Conservation (phyloP, 2,329 filamentous ascomycete genomes). For the Talaromyces piceae region DNA sequence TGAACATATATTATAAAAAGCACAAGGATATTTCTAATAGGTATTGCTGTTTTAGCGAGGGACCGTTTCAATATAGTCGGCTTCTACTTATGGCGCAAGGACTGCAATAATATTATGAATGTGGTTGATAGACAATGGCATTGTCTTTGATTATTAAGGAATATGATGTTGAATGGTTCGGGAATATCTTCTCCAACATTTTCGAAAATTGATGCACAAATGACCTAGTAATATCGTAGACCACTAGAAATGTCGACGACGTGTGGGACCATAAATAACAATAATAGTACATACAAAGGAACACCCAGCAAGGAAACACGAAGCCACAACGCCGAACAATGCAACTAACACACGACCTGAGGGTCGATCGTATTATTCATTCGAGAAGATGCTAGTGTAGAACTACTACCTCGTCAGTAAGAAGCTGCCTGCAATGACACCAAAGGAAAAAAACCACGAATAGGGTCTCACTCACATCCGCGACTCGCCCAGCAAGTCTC, state of each 20-base stretch:
- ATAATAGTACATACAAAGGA: background rate
- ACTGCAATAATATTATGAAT: background rate
- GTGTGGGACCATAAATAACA: background rate
- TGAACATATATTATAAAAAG: background rate
- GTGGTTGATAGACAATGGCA: background rate
- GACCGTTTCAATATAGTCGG: background rate
- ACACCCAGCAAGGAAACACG: background rate
- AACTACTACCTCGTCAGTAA: slow-evolving; percentile 4
- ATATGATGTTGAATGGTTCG: too few species aligned
- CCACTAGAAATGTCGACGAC: background rate
- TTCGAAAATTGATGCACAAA: too few species aligned
- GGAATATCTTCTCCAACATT: too few species aligned
- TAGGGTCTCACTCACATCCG: slow-evolving; percentile 31
- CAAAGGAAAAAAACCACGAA: too few species aligned
- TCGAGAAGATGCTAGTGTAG: slow-evolving; percentile 10
- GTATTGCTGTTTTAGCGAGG: background rate
- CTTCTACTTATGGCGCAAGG: background rate
- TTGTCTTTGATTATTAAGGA: too few species aligned
- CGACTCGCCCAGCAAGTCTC: slow-evolving; percentile 6
- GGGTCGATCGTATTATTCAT: slow-evolving; percentile 4
- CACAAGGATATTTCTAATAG: background rate
- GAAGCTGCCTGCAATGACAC: background rate
- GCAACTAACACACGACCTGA: background rate
- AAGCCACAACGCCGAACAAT: background rate
- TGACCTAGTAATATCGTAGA: too few species aligned